Base-by-base conservation (phyloP, 768 basidiomycete genomes). In the Auriscalpium vulgare region DNA sequence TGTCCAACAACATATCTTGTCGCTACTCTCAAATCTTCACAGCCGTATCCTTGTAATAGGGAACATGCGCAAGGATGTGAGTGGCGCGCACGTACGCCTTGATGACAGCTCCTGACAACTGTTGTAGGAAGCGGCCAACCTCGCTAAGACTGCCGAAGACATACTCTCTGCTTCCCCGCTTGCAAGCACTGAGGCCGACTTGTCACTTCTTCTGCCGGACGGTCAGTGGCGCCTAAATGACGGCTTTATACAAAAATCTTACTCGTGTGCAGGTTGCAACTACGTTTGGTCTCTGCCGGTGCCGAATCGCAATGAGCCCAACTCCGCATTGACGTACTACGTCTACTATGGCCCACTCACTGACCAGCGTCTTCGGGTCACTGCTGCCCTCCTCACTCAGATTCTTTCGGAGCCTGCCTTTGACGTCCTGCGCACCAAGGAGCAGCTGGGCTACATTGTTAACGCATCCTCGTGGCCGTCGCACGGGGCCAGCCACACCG, bases 391-490 rank as follows among this genome's bases (percentile, higher is more conserved):
- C 13, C 82, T 97, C 21, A 78, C 78, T 0, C 91, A 95, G 62
- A 88, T 98, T 55, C 76, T 95, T 38, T 75, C 79, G n/a, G 97
- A 99, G 63, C 95, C 95, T 1, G 81, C 88, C 10, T 99, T 98
- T 72, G 85, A 95, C 66, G 74, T 85, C 21, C 79, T 99, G 35
- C 85, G 97, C 34, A 97, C 95, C 4, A 85, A 91, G 67, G 92
- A 98, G 66, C 97, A 99, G 69, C 78, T 99, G 1, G 97, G 97
- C 6, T 99, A 99, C 68, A 78, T 97, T 45, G 95, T 97, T 37
- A 80, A 76, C 9, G 84, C 81, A 60, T 74, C 75, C 1, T 66
- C 72, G 35, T 83, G 80, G 80, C 67, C 74, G 10, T 68, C 87
- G 45, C 66, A 78, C 44, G 87, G 88, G n/a, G 74, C 80, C 2